phyloP scores from a whole-genome alignment of 2,329 filamentous ascomycete species.

The Rosellinia necatrix region DNA sequence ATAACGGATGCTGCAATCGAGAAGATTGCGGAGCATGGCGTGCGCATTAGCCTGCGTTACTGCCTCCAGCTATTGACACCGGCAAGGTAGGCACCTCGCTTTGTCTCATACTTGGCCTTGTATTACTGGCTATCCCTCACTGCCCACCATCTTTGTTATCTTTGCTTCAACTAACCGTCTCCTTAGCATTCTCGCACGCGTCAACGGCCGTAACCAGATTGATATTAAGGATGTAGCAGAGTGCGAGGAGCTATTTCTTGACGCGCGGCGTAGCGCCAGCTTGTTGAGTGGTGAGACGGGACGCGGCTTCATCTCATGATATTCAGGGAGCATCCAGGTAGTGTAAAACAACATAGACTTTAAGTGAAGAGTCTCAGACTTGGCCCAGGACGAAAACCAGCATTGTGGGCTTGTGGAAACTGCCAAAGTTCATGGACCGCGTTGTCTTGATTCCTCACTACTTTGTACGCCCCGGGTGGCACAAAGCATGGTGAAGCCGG shows the following conservation, averaged over 20 bases:
- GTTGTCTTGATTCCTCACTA: slow-evolving; percentile 5
- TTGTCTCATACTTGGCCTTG: slow-evolving; percentile 9
- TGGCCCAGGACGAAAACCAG: slow-evolving; percentile 1
- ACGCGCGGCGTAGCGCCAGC: slow-evolving; percentile 76
- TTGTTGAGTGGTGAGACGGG: slow-evolving; percentile 68
- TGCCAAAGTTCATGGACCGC: neutral
- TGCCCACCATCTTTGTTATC: neutral
- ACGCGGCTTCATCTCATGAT: slow-evolving; percentile 67
- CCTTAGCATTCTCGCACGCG: slow-evolving; percentile 80
- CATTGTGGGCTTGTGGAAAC: slow-evolving; percentile 1
- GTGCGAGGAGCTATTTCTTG: slow-evolving; percentile 83
- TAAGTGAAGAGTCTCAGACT: slow-evolving; percentile 1
- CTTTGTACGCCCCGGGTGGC: slow-evolving; percentile 12
- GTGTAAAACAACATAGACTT: slow-evolving; percentile 21
- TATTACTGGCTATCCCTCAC: slow-evolving; percentile 5
- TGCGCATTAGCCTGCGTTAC: slow-evolving; percentile 88
- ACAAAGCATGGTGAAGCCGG: slow-evolving; percentile 20
- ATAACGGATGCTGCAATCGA: slow-evolving; percentile 84
- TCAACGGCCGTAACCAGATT: slow-evolving; percentile 77
- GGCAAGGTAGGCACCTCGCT: slow-evolving; percentile 61
- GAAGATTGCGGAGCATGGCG: slow-evolving; percentile 84
- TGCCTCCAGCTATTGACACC: slow-evolving; percentile 90
- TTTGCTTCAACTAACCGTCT: slow-evolving; percentile 27
- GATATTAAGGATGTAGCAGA: slow-evolving; percentile 78
- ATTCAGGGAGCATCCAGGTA: neutral